phyloP scores from a whole-genome alignment of 177 flowering plant species.

The Vitis hybrid region DNA sequence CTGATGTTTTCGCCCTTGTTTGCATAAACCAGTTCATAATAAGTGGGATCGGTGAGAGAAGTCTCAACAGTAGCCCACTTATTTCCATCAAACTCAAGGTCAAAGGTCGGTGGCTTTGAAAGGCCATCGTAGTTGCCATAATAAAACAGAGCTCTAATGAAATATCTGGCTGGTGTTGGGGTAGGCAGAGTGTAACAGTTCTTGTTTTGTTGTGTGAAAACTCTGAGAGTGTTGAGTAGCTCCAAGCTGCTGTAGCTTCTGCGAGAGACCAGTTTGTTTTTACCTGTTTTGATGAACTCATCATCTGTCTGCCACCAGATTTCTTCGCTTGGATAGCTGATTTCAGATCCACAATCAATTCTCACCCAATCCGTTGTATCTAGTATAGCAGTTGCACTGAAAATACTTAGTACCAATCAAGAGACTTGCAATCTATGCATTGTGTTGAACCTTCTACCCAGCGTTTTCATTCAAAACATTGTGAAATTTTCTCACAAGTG shows the following conservation, averaged over 20 bases:
- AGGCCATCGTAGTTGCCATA: conserved; percentile 20
- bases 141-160: conserved; percentile 9
- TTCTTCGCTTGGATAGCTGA: background rate
- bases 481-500: too few relatives aligned
- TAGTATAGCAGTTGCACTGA: background rate
- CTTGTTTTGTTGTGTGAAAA: conserved; percentile 10
- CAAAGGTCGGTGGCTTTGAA: conserved; percentile 11
- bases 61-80: too few relatives aligned
- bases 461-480: too few relatives aligned
- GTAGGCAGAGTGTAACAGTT: conserved; percentile 12
- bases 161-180: background rate
- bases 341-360: conserved; percentile 12
- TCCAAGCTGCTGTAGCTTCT: background rate
- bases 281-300: conserved; percentile 3
- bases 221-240: conserved; percentile 9
- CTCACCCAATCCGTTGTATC: conserved; percentile 7
- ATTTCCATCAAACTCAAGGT: background rate
- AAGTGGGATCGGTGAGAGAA: background rate
- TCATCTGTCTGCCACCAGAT: conserved; percentile 7
- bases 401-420: too few relatives aligned
- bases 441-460: too few relatives aligned
- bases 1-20: conserved; percentile 1
- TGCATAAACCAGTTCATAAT: conserved; percentile 10
- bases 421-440: too few relatives aligned
- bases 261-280: background rate